phyloP scores from a whole-genome alignment of 768 basidiomycete species.

The Pleurotus eryngii region DNA sequence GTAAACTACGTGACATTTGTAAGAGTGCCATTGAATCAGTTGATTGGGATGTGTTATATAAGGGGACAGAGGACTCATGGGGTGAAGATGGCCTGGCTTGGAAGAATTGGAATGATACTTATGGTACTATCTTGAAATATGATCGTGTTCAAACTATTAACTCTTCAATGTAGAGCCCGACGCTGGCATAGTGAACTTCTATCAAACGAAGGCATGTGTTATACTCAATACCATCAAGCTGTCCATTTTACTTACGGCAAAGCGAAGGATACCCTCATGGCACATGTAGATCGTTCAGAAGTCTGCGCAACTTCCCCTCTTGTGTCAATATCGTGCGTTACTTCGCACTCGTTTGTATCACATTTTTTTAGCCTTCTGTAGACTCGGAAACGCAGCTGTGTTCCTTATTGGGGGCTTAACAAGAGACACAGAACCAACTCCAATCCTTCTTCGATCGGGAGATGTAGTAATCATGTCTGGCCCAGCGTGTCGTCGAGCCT shows the following conservation, averaged over 20 bases:
- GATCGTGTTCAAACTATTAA: conserved; percentile 6
- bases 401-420: conserved; percentile 88
- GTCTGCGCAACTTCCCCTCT: conserved; percentile 89
- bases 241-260: background rate
- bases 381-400: conserved; percentile 84
- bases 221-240: too few species aligned
- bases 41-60: conserved; percentile 69
- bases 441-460: conserved; percentile 86
- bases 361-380: conserved; percentile 23
- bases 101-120: conserved; percentile 72
- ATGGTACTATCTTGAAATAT: conserved; percentile 47
- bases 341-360: background rate
- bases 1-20: conserved; percentile 56
- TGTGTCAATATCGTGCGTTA: conserved; percentile 85
- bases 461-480: conserved; percentile 95
- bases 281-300: conserved; percentile 96
- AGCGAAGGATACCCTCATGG: conserved; percentile 89
- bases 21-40: conserved; percentile 56
- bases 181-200: conserved; percentile 96
- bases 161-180: conserved; percentile 66
- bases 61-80: conserved; percentile 41
- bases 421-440: conserved; percentile 69
- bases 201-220: conserved; percentile 61
- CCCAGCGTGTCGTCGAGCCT: conserved; percentile 77
- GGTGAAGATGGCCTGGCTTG: conserved; percentile 56